Evolutionary conservation across 2,329 filamentous ascomycete genomes (phyloP), one percentile per base, ranked within the genome.

Genomic region (Thielaviopsis ethacetica): DNA sequence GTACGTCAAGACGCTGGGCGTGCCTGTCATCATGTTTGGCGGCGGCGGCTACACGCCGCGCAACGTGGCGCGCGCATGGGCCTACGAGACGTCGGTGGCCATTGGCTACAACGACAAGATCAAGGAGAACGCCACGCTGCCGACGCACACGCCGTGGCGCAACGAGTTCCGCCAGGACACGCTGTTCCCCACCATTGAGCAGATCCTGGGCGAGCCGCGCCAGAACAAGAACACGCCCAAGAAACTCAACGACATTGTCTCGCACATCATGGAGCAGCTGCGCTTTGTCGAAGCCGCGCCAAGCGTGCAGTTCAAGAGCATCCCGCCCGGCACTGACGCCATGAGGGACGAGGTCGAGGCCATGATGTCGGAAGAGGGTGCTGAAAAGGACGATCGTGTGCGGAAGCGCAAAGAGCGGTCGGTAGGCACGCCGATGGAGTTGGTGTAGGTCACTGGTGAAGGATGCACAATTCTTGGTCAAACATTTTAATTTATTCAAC

Each of bases 51-150:
- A 98, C 72, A 98, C 93, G 15, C 91, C 93, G 5, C 83, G 91
- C 63, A 98, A 98, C 67, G 93, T 98, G 6, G 93, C 93, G 50
- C 86, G 93, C 58, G 90, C 91, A 30, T 98, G 93, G 93, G 89
- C 91, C 24, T 91, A 95, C 71, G 93, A 98, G 73, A 98, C 93
- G 13, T 86, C 87, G 62, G 88, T 97, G 64, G 89, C 89, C 62
- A 87, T 94, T 63, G 83, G 84, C 64, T 83, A 83, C 60, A 78
- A 86, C 62, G 77, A 85, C 63, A 79, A 81, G 60, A 84, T 96
- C 63, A 61, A 61, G 56, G 60, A 59, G 22, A 74, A 77, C 68
- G 80, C 85, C 19, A 78, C 82, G 13, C 84, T 97, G 27, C 91
- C 93, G 0, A 72, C 80, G 41, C 84, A 94, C 66, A 83, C 91